Evolutionary conservation across 2,329 filamentous ascomycete genomes (phyloP).

Genomic region (Tolypocladium paradoxum): DNA sequence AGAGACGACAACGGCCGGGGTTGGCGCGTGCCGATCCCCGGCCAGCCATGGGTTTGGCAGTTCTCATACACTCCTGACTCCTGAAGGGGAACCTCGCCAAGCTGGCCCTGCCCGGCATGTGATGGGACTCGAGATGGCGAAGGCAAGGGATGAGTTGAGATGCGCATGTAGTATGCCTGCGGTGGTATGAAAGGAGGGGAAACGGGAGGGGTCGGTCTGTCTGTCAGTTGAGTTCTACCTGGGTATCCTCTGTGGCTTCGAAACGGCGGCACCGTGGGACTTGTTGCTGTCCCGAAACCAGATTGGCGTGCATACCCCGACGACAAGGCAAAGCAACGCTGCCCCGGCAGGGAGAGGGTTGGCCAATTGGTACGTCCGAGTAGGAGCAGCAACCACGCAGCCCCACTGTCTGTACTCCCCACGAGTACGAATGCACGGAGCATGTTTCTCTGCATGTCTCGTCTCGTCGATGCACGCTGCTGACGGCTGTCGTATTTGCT

Average conservation of each 20-base stretch:
- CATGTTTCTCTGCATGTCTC: background rate
- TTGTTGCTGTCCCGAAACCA: background rate
- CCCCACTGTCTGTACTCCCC: too few relatives aligned
- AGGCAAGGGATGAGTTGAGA: background rate
- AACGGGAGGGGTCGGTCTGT: background rate
- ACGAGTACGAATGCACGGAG: background rate
- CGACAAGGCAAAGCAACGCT: background rate
- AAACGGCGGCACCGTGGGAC: background rate
- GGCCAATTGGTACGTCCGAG: too few relatives aligned
- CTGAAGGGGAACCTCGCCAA: background rate
- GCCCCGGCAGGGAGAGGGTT: background rate
- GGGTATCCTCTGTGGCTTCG: background rate
- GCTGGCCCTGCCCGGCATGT: background rate
- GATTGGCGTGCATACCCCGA: background rate
- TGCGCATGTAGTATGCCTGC: background rate
- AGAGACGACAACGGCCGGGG: background rate
- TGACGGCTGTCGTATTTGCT: background rate
- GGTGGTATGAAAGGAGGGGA: background rate
- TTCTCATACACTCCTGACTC: constrained; percentile 1
- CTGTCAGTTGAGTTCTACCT: background rate
- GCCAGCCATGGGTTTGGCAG: background rate
- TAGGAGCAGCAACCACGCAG: too few relatives aligned
- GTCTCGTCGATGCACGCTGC: background rate
- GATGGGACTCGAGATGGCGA: background rate
- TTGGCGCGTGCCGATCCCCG: background rate